Evolutionary conservation across 371 early-diverging fungal genomes (phyloP).

Genomic region (Dinochytrium kinnereticum): DNA sequence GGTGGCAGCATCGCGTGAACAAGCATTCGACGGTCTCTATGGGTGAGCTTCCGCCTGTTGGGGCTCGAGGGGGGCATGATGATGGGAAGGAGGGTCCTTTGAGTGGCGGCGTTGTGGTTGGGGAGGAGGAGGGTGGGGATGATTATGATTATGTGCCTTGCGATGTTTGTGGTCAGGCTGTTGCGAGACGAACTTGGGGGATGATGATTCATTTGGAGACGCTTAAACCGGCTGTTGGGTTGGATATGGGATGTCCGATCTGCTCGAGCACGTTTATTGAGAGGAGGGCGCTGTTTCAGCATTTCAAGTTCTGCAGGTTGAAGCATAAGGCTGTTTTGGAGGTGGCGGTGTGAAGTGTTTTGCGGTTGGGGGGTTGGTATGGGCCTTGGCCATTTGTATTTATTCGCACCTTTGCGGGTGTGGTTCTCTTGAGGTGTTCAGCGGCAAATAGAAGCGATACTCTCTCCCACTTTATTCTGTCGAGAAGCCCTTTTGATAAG

Average conservation of each 20-base stretch:
- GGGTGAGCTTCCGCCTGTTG: conserved; percentile 22
- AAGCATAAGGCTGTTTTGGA: too few species aligned
- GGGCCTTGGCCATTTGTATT: too few species aligned
- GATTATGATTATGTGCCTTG: conserved; percentile 54
- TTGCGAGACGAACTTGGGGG: conserved; percentile 46
- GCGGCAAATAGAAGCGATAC: too few species aligned
- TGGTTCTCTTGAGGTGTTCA: too few species aligned
- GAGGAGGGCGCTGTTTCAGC: conserved; percentile 55
- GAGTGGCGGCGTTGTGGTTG: neutral
- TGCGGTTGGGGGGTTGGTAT: too few species aligned
- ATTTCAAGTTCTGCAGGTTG: conserved; percentile 55
- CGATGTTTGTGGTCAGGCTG: conserved; percentile 52
- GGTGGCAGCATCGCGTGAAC: conserved; percentile 53
- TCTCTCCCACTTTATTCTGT: too few species aligned
- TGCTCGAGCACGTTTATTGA: conserved; percentile 48
- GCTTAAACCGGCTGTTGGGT: conserved; percentile 56
- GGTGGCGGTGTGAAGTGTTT: too few species aligned
- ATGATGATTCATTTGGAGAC: conserved; percentile 56
- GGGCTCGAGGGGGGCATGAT: neutral
- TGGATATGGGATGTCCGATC: conserved; percentile 54
- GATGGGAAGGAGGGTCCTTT: neutral
- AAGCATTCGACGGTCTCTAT: conserved; percentile 43
- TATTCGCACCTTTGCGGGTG: too few species aligned
- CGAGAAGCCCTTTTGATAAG: too few species aligned
- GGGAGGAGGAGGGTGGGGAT: conserved; percentile 25